Base-by-base conservation (phyloP, 441 rosid species). In the Euphorbia celastroides region DNA sequence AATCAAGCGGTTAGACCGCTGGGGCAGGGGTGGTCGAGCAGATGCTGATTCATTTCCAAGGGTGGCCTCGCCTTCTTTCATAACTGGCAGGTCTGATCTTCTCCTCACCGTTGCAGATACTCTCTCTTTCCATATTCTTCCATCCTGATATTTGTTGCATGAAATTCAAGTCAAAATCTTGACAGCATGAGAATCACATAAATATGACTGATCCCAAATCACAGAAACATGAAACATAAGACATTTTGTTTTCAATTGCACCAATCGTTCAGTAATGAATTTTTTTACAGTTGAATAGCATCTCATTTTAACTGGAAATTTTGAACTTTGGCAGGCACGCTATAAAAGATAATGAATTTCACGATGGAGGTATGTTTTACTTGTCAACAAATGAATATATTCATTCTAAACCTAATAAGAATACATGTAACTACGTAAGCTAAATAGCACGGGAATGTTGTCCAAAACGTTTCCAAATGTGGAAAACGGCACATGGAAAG, bases 101-200 rank as follows among this genome's bases (percentile, higher is more conserved):
- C 84, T 84, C 57, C 83, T 75, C 75, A 76, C 82, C 5, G 80
- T 78, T 5, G 90, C 90, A 0, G 97, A 82, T 25, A 83, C 92
- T 71, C 93, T 77, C 78, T 89, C 95, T 74, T 92, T 92, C 98
- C 98, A 92, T 67, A 89, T 56, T 83, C 93, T 86, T 65, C 96
- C 98, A 76, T 92, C 98, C 98, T 89, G 73, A 62, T 66, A 31
- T 76, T 19, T 38, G 36, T 73, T 25, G 7, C 66, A 59, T 55
- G 30, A 31, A 12, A 55, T 23, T 55, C n/a, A 60, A 42, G 62
- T 74, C 46, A 76, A 57, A 68, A 70, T 67, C 70, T 20, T 50
- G 31, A n/a, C 38, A 66, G 28, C 26, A 30, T 20, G 31, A 16
- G 17, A 1, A 38, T 38, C 50, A 27, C n/a, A 63, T 36, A 48